Conservation (phyloP, 1,139 yeast species). For the Geotrichum aggregatum region DNA sequence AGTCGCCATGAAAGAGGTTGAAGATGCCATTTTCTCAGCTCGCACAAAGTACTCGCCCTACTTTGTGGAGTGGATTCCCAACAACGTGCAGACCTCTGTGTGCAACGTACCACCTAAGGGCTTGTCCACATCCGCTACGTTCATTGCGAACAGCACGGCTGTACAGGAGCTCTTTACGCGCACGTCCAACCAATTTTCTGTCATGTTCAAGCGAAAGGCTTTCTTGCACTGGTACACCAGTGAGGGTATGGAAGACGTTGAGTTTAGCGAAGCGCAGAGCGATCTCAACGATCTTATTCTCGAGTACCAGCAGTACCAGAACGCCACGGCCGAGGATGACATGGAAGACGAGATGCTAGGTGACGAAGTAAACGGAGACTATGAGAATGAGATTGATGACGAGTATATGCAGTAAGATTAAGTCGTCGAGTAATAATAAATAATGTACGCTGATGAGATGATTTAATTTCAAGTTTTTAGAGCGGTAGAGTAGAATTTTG, state of each 20-base stretch:
- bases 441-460: no score
- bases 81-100: slow-evolving; percentile 44
- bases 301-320: slow-evolving; percentile 46
- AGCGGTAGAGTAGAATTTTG: no score
- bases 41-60: slow-evolving; percentile 40
- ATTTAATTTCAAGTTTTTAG: no score
- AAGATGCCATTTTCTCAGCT: slow-evolving; percentile 41
- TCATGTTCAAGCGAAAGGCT: slow-evolving; percentile 46
- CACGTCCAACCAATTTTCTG: slow-evolving; percentile 41
- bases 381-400: not conserved
- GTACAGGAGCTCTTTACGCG: slow-evolving; percentile 45
- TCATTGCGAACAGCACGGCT: slow-evolving; percentile 46
- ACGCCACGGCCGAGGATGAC: slow-evolving; percentile 41
- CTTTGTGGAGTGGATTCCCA: slow-evolving; percentile 45
- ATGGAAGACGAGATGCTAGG: slow-evolving; percentile 30
- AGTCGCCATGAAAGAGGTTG: slow-evolving; percentile 46
- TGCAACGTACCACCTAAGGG: slow-evolving; percentile 45
- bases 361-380: not conserved
- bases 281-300: slow-evolving; percentile 42
- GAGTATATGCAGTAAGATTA: slow-evolving; percentile 2
- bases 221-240: slow-evolving; percentile 48
- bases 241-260: slow-evolving; percentile 48
- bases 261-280: slow-evolving; percentile 45
- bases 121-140: slow-evolving; percentile 43
- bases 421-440: no score